phyloP scores from a whole-genome alignment of 129 eudicot genomes.

The Artemisia tridentata region DNA sequence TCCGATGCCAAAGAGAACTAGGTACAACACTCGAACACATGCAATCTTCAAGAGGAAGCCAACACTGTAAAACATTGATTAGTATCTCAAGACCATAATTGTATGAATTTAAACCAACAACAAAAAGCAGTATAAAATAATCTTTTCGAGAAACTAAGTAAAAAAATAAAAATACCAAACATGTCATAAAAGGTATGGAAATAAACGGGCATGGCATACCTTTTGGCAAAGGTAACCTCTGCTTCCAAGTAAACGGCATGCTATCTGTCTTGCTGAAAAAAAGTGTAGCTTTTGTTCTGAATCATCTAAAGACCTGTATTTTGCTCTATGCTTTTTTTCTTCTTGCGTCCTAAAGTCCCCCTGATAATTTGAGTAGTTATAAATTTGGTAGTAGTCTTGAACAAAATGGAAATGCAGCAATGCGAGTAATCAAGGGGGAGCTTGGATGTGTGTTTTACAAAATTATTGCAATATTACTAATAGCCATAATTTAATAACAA shows the following conservation, averaged over 20 bases:
- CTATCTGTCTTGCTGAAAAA: slow-evolving; percentile 89
- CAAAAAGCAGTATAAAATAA: neutral
- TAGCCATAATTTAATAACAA: neutral
- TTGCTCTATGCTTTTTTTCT: slow-evolving; percentile 89
- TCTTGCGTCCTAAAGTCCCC: slow-evolving; percentile 76
- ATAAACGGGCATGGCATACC: slow-evolving; percentile 38
- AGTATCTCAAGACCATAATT: slow-evolving; percentile 5
- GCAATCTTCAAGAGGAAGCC: slow-evolving; percentile 95
- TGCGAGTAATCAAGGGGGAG: neutral
- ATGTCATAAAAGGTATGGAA: neutral
- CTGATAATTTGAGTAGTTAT: slow-evolving; percentile 34
- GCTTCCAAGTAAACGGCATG: slow-evolving; percentile 95
- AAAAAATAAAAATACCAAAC: neutral
- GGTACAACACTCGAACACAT: slow-evolving; percentile 67
- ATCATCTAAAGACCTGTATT: slow-evolving; percentile 57
- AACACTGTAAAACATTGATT: slow-evolving; percentile 52
- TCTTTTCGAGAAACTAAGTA: neutral
- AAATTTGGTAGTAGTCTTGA: neutral
- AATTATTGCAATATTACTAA: neutral
- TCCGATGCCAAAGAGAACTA: slow-evolving; percentile 59
- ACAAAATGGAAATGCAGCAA: neutral
- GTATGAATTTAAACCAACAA: slow-evolving; percentile 6
- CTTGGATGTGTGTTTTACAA: neutral
- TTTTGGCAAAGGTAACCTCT: slow-evolving; percentile 92
- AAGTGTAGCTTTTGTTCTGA: slow-evolving; percentile 79